Conservation (phyloP, 1,284 basidiomycete genomes). For the Trametes versicolor region DNA sequence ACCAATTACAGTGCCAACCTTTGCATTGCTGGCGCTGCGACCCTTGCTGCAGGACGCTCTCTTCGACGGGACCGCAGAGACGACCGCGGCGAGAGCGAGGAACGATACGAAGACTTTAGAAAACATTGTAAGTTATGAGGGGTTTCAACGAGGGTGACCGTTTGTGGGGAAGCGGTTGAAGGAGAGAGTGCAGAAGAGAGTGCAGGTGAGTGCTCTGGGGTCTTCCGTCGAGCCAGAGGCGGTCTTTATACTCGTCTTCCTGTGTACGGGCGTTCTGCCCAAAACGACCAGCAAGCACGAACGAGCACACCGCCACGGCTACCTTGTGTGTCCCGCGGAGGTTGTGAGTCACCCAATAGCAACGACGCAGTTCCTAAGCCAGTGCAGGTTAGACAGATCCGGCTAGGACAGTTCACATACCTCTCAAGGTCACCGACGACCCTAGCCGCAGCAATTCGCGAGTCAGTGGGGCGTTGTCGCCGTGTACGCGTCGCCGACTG, state of each 20-base stretch:
- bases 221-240: background rate
- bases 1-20: constrained; percentile 16
- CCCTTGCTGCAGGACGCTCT: constrained; percentile 35
- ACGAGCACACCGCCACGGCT: background rate
- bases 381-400: background rate
- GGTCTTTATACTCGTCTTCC: background rate
- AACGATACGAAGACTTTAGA: constrained; percentile 22
- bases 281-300: background rate
- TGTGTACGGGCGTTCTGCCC: background rate
- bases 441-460: background rate
- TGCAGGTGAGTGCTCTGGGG: constrained; percentile 11
- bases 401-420: background rate
- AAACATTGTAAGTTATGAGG: constrained; percentile 17
- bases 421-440: background rate
- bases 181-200: constrained; percentile 5
- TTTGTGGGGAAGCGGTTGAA: background rate
- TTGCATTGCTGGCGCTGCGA: constrained; percentile 45
- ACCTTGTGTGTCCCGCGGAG: background rate
- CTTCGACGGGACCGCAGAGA: constrained; percentile 24
- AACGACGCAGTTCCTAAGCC: background rate
- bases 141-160: constrained; percentile 11
- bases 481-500: background rate
- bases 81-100: constrained; percentile 21
- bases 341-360: background rate
- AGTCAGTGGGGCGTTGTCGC: background rate